Evolutionary conservation across 371 early-diverging fungal genomes (phyloP).

Genomic region (Mortierella sp.): DNA sequence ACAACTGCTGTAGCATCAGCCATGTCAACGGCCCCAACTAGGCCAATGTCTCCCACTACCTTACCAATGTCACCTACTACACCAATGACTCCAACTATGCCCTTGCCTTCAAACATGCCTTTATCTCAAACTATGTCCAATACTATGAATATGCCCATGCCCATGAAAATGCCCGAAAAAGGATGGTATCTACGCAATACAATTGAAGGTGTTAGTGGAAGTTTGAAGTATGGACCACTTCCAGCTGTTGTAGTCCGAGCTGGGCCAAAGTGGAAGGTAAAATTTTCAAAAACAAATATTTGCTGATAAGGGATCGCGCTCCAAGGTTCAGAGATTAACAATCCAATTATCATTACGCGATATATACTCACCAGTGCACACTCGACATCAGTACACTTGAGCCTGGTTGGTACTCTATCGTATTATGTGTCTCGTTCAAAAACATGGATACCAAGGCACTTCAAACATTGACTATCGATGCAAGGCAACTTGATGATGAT

Average conservation of each 20-base stretch:
- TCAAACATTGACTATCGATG: constrained; percentile 20
- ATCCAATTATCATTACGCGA: no score
- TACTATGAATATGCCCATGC: neutral
- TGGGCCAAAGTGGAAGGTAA: constrained; percentile 26
- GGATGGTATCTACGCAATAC: constrained; percentile 25
- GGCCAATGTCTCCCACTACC: neutral
- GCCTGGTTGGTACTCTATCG: constrained; percentile 36
- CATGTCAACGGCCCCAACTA: neutral
- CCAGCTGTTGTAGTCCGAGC: constrained; percentile 21
- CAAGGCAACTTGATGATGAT: constrained; percentile 25
- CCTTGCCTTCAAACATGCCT: neutral
- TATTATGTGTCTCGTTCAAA: constrained; percentile 20
- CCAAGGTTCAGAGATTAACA: neutral
- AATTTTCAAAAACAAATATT: neutral
- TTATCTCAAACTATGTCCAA: neutral
- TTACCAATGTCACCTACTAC: neutral
- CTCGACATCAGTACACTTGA: constrained; percentile 14
- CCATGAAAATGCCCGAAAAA: constrained; percentile 10
- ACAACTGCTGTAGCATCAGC: constrained; percentile 7
- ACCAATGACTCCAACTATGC: neutral
- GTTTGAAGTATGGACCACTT: constrained; percentile 13
- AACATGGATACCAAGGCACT: constrained; percentile 21
- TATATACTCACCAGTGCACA: constrained; percentile 16
- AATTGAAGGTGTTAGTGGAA: constrained; percentile 17
- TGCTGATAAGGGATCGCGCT: neutral